Percentiles rank a stretch among this genome's conserved stretches.
Conservation (phyloP, 192 early-diverging fungal genomes). For the Rhizophagus sp. region DNA sequence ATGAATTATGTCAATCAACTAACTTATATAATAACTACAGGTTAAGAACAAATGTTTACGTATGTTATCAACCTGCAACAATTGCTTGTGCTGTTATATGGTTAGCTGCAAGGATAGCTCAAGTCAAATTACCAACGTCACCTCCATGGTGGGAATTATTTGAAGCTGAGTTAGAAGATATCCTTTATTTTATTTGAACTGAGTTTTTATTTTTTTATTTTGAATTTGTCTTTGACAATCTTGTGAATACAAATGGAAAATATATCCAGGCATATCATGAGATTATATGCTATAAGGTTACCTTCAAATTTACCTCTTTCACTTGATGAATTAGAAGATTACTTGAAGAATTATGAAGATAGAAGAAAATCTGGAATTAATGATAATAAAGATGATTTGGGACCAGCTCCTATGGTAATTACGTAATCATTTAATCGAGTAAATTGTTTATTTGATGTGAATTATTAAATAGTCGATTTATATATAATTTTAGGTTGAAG, state of each 20-base stretch:
- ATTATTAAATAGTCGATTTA: background rate
- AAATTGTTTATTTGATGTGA: background rate
- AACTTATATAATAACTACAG: constrained; percentile 37
- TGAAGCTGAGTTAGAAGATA: constrained; percentile 72
- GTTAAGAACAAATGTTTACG: constrained; percentile 69
- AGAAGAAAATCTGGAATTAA: background rate
- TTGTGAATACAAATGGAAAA: constrained; percentile 42
- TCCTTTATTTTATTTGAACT: constrained; percentile 28
- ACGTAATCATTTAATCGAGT: background rate
- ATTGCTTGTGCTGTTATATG: constrained; percentile 89
- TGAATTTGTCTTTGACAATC: constrained; percentile 19
- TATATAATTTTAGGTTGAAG: background rate
- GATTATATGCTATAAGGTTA: constrained; percentile 55
- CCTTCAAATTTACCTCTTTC: constrained; percentile 60
- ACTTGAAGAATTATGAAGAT: constrained; percentile 18
- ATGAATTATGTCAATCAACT: background rate
- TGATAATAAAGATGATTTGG: background rate
- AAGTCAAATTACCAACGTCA: constrained; percentile 64
- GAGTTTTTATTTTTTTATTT: constrained; percentile 24
- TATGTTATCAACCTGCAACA: constrained; percentile 73
- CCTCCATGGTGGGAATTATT: constrained; percentile 90
- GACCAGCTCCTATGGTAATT: background rate
- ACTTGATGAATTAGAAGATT: constrained; percentile 52
- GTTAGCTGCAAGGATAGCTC: constrained; percentile 69
- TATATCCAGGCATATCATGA: constrained; percentile 61